Evolutionary conservation across 768 basidiomycete genomes (phyloP), one percentile per base, ranked within the genome.

Genomic region (Pisolithus orientalis): DNA sequence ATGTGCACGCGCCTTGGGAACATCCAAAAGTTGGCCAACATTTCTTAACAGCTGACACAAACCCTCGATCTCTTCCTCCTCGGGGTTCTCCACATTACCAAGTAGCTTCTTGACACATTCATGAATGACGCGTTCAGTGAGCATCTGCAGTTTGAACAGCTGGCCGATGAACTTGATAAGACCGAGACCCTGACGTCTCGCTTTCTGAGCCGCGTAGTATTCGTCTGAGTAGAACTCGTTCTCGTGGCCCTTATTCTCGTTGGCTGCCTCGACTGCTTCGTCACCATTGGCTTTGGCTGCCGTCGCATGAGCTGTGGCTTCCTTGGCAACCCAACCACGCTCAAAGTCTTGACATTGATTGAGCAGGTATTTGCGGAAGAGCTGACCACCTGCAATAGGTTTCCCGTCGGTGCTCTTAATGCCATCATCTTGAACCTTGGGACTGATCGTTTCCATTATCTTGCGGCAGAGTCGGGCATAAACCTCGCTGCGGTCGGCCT

Each of bases 311-410:
- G 90, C 87, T 0, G 94, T 83, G 7, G 86, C 76, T 64, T 94
- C 92, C 69, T 94, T 90, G 24, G 84, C 82, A 38, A 87, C 80
- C 94, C 94, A 97, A 6, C 94, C 94, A 55, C 85, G 83, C 75
- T 98, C 95, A 69, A 98, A 97, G 72, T 97, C 94, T 66, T 96
- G 94, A 72, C 95, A 98, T 40, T 94, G 83, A 65, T 95, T 95
- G 50, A 98, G 79, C 21, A 98, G 80, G 72, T 97, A 97, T 73
- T 95, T 95, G 57, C 94, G 79, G 87, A 98, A 99, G 40, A 97
- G 80, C 53, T 90, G 84, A 46, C 95, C 94, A 59, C 95, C 95
- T 42, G 88, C 78, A 53, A 94, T 87, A n/a, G 89, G 89, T 65
- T 87, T 87, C 63, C 90, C 91, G 56, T 94, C 90, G 11, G 73